Percentiles rank a stretch among this genome's conserved stretches.
These are phyloP conservation scores for Exserohilum rostratum DNA, from an alignment of 2,329 filamentous ascomycete species.

Conservation along the genomic window DNA sequence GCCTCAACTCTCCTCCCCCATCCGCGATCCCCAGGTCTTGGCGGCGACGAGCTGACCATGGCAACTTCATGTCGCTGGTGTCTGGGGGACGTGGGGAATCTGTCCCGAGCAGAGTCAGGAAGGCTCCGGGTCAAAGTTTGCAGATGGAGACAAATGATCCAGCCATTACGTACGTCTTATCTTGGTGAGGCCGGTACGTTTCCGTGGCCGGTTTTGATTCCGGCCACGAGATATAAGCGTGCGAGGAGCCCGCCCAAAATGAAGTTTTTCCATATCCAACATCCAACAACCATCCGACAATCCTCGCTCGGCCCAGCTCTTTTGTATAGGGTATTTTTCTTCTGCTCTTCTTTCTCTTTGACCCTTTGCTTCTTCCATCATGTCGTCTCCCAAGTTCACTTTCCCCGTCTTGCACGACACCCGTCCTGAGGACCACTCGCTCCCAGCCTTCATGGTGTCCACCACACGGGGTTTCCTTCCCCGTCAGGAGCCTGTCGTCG, in stretches of 20 bases:
- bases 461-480: conserved; percentile 77
- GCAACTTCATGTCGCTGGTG: neutral
- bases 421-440: conserved; percentile 64
- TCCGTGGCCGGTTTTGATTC: conserved; percentile 39
- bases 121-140: conserved; percentile 17
- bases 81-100: conserved; percentile 2
- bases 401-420: conserved; percentile 71
- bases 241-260: conserved; percentile 21
- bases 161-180: conserved; percentile 48
- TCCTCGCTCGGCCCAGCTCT: conserved; percentile 1
- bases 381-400: conserved; percentile 39
- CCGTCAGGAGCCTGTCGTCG: conserved; percentile 55
- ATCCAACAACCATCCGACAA: conserved; percentile 8
- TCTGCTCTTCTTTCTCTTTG: conserved; percentile 2
- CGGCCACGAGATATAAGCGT: conserved; percentile 47
- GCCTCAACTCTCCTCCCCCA: neutral
- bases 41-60: conserved; percentile 19
- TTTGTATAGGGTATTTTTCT: conserved; percentile 1
- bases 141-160: conserved; percentile 30
- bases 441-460: conserved; percentile 80
- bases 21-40: conserved; percentile 16
- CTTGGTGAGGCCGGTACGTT: conserved; percentile 44
- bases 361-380: conserved; percentile 50
- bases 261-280: conserved; percentile 6
- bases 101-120: conserved; percentile 12